Base-by-base conservation (phyloP, 192 early-diverging fungal species). In the Umbelopsis vinacea region DNA sequence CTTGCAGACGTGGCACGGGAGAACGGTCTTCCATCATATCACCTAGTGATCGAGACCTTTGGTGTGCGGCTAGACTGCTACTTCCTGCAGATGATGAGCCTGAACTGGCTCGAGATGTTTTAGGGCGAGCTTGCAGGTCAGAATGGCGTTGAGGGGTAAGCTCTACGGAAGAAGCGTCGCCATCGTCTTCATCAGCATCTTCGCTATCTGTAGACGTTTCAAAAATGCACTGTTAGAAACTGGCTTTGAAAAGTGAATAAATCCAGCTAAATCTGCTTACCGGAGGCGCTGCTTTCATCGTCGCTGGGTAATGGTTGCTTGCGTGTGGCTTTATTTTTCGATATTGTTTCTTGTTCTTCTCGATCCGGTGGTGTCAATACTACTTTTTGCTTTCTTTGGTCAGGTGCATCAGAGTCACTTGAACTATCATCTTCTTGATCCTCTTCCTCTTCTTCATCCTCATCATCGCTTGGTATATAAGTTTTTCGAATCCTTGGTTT, bases 281-380 rank as follows among this genome's bases (percentile, higher is more conserved):
- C 57, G 33, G 26, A 29, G 68, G 46, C 72, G 53, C 67, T 53
- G 24, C 63, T 67, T 52, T 75, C 74, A 70, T 75, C 74, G 46
- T 75, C 74, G 48, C 74, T 75, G 14, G 74, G 74, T 22, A 75
- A 63, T 5, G 74, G 74, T 33, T 71, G 57, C 23, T 75, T 75
- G 11, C 74, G 68, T 21, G 35, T 60, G 8, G 54, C 45, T 22
- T 75, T 75, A 26, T 46, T 66, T 38, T 69, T 46, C 37, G 68
- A 46, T 0, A 22, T 33, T 6, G 24, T 26, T 12, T 21, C 54
- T n/a, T 21, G 46, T 21, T 43, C 29, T 57, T 54, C 40, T 14
- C 33, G 15, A 68, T 37, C 37, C 17, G 24, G 48, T 8, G 40
- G 15, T 21, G 35, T 52, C 26, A 57, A 17, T 8, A 45, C 15